A percentile compares a stretch with the other conserved stretches of the same genome.
phyloP scores from a whole-genome alignment of 257 asterid species.

The Gynochthodes officinalis region DNA sequence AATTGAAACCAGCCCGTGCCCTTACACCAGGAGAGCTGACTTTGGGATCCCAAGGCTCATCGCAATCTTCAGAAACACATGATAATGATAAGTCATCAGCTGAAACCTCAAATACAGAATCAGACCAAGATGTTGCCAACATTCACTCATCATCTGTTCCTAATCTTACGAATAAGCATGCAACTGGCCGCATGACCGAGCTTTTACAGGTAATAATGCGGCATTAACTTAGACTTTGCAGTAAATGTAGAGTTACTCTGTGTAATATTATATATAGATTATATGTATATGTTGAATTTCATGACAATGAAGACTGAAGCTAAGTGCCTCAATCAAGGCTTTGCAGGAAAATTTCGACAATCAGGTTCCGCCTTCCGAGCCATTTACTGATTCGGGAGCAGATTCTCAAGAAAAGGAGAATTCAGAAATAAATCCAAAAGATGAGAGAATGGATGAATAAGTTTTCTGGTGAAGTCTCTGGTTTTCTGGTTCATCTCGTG shows the following conservation, averaged over 20 bases:
- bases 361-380: slow-evolving; percentile 36
- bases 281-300: neutral
- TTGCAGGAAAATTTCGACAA: slow-evolving; percentile 70
- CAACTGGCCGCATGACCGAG: slow-evolving; percentile 87
- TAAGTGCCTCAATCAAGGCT: slow-evolving; percentile 43
- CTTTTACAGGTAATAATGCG: slow-evolving; percentile 64
- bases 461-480: neutral
- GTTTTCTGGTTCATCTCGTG: neutral
- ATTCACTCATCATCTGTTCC: slow-evolving; percentile 30
- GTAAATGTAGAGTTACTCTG: neutral
- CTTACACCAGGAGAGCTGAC: slow-evolving; percentile 24
- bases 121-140: slow-evolving; percentile 10
- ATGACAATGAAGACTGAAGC: neutral
- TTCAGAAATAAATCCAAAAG: slow-evolving; percentile 20
- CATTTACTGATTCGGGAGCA: slow-evolving; percentile 20
- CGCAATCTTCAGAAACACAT: slow-evolving; percentile 42
- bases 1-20: slow-evolving; percentile 25
- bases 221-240: neutral
- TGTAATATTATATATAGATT: too few relatives aligned
- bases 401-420: slow-evolving; percentile 17
- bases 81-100: slow-evolving; percentile 39
- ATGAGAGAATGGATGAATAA: slow-evolving; percentile 12
- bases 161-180: slow-evolving; percentile 42
- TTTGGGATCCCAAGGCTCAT: slow-evolving; percentile 36
- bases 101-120: slow-evolving; percentile 19